A percentile compares a stretch with the other conserved stretches of the same genome.
phyloP scores from a whole-genome alignment of 306 rosid species.

The Mimosa pudica region DNA sequence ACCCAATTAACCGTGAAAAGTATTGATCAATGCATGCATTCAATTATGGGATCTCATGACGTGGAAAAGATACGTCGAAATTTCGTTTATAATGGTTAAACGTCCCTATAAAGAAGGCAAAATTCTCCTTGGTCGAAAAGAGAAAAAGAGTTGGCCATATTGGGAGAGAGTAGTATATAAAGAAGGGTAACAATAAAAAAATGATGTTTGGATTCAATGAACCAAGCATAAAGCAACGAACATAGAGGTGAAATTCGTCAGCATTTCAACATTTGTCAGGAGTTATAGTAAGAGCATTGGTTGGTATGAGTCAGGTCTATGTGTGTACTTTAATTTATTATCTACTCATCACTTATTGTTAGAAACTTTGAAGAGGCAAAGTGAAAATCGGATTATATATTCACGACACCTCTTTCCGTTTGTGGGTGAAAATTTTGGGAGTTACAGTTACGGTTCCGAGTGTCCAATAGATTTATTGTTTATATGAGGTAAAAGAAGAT shows the following conservation, averaged over 20 bases:
- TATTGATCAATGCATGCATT: neutral
- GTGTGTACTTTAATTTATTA: neutral
- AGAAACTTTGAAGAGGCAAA: constrained; percentile 1
- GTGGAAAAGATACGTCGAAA: neutral
- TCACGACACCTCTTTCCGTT: neutral
- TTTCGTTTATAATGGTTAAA: constrained; percentile 8
- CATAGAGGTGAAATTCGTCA: constrained; percentile 15
- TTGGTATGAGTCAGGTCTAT: neutral
- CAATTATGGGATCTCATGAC: neutral
- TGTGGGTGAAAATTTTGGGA: neutral
- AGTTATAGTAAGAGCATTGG: neutral
- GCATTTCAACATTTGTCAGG: constrained; percentile 1
- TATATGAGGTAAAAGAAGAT: constrained; percentile 32
- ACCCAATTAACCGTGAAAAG: neutral
- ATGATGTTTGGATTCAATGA: constrained; percentile 23
- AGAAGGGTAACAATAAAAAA: neutral
- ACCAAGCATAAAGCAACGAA: constrained; percentile 30
- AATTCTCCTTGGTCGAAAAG: neutral
- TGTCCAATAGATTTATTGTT: neutral
- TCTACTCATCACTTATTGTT: neutral
- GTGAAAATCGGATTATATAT: neutral
- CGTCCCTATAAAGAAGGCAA: neutral
- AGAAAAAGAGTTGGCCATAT: neutral
- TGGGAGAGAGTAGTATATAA: too few relatives aligned
- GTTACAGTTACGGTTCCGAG: neutral